Conservation (phyloP, 2,329 filamentous ascomycete species). For the Uncinocarpus reesii region DNA sequence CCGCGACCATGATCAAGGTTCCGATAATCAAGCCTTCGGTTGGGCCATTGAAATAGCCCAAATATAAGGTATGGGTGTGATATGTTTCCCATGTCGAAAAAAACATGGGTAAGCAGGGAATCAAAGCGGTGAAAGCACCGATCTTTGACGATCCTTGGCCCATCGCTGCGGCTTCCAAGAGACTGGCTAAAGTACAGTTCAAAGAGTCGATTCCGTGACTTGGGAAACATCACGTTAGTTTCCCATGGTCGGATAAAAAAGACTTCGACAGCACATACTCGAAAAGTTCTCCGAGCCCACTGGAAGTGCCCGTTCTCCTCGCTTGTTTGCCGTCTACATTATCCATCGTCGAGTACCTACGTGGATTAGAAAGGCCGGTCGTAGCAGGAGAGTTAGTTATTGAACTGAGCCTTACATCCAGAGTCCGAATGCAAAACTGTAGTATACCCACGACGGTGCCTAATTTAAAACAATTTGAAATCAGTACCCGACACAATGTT, state of each 20-base stretch:
- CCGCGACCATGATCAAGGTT: constrained; percentile 72
- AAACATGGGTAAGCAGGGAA: constrained; percentile 94
- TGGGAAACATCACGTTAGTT: neutral
- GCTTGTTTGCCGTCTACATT: constrained; percentile 98
- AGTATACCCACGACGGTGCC: constrained; percentile 87
- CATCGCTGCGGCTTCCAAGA: constrained; percentile 88
- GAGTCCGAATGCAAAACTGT: constrained; percentile 85
- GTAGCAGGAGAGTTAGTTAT: neutral
- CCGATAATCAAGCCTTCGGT: constrained; percentile 92
- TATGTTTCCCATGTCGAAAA: constrained; percentile 99
- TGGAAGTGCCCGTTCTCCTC: constrained; percentile 85
- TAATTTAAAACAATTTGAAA: constrained; percentile 29
- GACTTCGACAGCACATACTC: constrained; percentile 45
- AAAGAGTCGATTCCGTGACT: constrained; percentile 93
- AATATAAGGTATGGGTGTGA: constrained; percentile 92
- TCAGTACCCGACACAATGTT: neutral
- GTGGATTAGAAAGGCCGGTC: neutral
- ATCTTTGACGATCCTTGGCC: constrained; percentile 73
- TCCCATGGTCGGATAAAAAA: neutral
- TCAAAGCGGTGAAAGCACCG: constrained; percentile 81
- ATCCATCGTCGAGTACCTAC: constrained; percentile 84
- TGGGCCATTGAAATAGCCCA: constrained; percentile 93
- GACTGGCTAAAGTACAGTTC: constrained; percentile 87
- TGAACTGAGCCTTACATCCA: constrained; percentile 60
- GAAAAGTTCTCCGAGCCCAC: constrained; percentile 88